Evolutionary conservation across 306 rosid species (phyloP).

Genomic region (Quercus dentata): DNA sequence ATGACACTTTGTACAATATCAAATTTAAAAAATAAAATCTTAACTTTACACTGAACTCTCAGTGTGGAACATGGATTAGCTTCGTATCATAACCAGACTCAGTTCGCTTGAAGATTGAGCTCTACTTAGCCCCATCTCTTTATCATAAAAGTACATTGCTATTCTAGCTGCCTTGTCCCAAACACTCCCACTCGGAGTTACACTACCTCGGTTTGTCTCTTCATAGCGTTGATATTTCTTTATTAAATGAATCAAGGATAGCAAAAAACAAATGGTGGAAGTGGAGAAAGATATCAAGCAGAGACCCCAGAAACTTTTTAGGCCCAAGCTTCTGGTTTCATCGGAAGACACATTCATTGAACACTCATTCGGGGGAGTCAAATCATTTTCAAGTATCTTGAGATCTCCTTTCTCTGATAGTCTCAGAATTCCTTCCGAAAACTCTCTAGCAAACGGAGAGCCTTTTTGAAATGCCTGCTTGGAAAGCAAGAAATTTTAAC

Average conservation of each 20-base stretch:
- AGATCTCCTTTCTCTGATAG: conserved; percentile 24
- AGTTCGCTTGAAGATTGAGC: too few relatives aligned
- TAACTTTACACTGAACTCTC: too few relatives aligned
- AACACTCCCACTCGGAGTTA: not conserved
- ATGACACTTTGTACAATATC: too few relatives aligned
- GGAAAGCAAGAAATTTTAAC: not conserved
- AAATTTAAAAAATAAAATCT: too few relatives aligned
- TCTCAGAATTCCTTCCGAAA: conserved; percentile 15
- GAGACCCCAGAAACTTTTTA: too few relatives aligned
- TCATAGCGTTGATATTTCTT: not conserved
- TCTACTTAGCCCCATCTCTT: not conserved
- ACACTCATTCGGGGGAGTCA: conserved; percentile 11
- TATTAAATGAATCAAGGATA: not conserved
- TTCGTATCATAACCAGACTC: too few relatives aligned
- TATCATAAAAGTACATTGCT: not conserved
- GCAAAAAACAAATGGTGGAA: not conserved
- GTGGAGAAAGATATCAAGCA: too few relatives aligned
- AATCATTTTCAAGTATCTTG: not conserved
- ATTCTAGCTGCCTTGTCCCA: not conserved
- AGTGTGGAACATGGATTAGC: too few relatives aligned
- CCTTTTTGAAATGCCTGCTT: conserved; percentile 42
- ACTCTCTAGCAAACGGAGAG: conserved; percentile 35
- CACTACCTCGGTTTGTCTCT: not conserved
- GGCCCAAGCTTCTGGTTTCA: not conserved
- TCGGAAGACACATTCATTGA: not conserved